A percentile compares a stretch with the other conserved stretches of the same genome.
phyloP scores from a whole-genome alignment of 371 early-diverging fungal genomes.

The Syncephalis plumigaleata region DNA sequence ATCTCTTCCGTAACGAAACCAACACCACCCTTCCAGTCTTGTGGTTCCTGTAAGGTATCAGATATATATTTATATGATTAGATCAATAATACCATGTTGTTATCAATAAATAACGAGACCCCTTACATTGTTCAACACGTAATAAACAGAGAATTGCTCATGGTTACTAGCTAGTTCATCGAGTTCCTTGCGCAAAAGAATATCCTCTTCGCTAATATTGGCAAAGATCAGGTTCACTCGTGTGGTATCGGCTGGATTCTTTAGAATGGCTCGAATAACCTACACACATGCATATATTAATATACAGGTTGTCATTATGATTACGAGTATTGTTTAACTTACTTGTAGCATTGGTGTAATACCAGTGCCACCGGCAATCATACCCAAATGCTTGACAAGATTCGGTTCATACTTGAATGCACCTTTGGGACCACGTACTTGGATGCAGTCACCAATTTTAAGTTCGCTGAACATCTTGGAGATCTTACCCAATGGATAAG shows the following conservation, averaged over 20 bases:
- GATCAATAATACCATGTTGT: not conserved
- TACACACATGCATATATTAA: conserved; percentile 8
- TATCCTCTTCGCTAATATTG: conserved; percentile 80
- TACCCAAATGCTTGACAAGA: conserved; percentile 61
- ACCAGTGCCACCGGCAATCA: conserved; percentile 90
- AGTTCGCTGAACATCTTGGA: conserved; percentile 61
- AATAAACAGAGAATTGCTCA: conserved; percentile 64
- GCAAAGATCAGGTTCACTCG: conserved; percentile 73
- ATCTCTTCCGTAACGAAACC: conserved; percentile 78
- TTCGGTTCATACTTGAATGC: conserved; percentile 75
- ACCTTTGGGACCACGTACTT: conserved; percentile 83
- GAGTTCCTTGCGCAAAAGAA: conserved; percentile 69
- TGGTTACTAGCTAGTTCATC: conserved; percentile 56
- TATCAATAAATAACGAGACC: not conserved
- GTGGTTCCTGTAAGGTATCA: conserved; percentile 23
- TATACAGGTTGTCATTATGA: not conserved
- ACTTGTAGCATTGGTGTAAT: conserved; percentile 91
- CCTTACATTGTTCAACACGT: conserved; percentile 54
- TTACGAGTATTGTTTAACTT: not conserved
- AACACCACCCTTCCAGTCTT: conserved; percentile 64
- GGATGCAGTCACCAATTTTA: conserved; percentile 62
- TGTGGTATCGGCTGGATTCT: conserved; percentile 74
- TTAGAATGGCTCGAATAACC: conserved; percentile 66
- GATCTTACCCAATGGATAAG: conserved; percentile 72
- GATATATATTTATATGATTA: conserved; percentile 8